Percentiles rank a stretch among this genome's conserved stretches.
Evolutionary conservation across 164 flowering plant species (phyloP).

Genomic region (Dillenia turbinata): DNA sequence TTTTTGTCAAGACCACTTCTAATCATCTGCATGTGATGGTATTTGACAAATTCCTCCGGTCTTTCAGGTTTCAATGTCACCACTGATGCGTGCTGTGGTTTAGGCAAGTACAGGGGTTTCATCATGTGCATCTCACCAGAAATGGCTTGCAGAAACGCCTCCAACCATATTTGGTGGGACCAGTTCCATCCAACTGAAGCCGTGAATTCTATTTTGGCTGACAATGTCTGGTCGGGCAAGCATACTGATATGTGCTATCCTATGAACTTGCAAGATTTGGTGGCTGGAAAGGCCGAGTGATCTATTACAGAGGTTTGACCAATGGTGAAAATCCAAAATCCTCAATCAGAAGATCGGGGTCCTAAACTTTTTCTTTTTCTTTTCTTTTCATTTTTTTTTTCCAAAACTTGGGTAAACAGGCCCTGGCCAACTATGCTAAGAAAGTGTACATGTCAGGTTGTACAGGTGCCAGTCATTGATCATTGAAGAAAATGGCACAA

Average conservation of each 20-base stretch:
- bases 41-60: no score
- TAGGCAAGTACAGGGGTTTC: conserved; percentile 72
- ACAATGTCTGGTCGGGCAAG: conserved; percentile 78
- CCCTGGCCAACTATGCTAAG: no score
- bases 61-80: conserved; percentile 61
- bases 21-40: no score
- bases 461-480: no score
- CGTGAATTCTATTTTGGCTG: conserved; percentile 80
- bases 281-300: conserved; percentile 19
- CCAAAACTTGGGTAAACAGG: no score
- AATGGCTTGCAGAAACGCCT: conserved; percentile 75
- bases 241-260: conserved; percentile 83
- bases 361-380: no score
- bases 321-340: no score
- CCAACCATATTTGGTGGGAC: conserved; percentile 90
- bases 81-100: conserved; percentile 83
- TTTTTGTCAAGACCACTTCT: background rate
- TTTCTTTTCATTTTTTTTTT: no score
- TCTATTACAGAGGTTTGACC: conserved; percentile 4
- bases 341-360: no score
- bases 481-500: no score
- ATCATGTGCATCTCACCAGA: conserved; percentile 66
- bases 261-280: conserved; percentile 64
- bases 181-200: conserved; percentile 91
- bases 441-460: no score